Base-by-base conservation (phyloP, 805 yeast species). In the Huiozyma sinensis region DNA sequence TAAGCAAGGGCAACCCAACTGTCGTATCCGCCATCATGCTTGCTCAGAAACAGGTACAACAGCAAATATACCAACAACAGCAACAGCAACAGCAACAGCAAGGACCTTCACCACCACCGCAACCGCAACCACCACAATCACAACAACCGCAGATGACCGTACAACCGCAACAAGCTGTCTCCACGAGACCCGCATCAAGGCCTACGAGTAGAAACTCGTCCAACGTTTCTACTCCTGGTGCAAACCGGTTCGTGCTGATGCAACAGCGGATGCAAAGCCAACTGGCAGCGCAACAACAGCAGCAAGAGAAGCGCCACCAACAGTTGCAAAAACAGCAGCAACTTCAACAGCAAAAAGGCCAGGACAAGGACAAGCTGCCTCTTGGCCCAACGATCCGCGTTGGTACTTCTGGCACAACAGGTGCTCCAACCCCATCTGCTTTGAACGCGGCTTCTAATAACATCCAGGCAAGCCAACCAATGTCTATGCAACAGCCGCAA, bases 41-140 rank as follows among this genome's bases (percentile, higher is more conserved):
- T 43, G 62, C 62, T 10, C 61, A 56, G 38, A 61, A 56, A 41
- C 64, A 59, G 28, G 44, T 60, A 3, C 61, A 57, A 33, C 58
- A 54, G 40, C 57, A 55, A 40, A 30, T 52, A 5, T 55, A 54
- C 42, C 54, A 51, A 33, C 58, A 57, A 33, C 29, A 10, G 12
- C 27, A 12, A 13, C 37, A 34, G 27, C 27, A 8, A 27, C 32
- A 39, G 11, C 33, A 6, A 17, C 12, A 11, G n/a, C 12, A 32
- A 17, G n/a, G n/a, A 4, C 39, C n/a, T 10, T 11, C 44, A 28
- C 44, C 36, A 31, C n/a, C 40, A 27, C 48, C 34, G 28, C 43
- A 40, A 29, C 48, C 40, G 24, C 47, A 38, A 38, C 47, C 28
- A 42, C 33, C 42, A 41, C 27, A 42, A 43, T 17, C 37, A 40